Percentiles rank a stretch among this genome's conserved stretches.
phyloP scores from a whole-genome alignment of 192 early-diverging fungal genomes.

The Umbelopsis isabellina region DNA sequence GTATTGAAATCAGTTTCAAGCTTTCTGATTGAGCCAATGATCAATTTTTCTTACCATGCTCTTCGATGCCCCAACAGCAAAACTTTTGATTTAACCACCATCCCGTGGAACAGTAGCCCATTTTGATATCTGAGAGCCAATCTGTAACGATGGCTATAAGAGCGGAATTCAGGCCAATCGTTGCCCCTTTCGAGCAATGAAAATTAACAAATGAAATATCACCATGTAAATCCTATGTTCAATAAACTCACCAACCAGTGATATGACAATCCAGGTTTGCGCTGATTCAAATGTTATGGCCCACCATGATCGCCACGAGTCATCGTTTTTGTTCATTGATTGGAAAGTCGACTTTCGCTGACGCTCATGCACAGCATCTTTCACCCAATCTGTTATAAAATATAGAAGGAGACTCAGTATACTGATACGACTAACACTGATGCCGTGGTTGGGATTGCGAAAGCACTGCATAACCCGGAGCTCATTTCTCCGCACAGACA shows the following conservation, averaged over 20 bases:
- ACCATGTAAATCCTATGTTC: background rate
- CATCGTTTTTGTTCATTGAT: conserved; percentile 36
- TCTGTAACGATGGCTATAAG: conserved; percentile 89
- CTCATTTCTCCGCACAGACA: conserved; percentile 1
- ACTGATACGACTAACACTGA: background rate
- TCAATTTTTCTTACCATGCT: conserved; percentile 47
- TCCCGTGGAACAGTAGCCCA: conserved; percentile 78
- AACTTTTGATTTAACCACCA: conserved; percentile 95
- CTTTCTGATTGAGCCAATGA: background rate
- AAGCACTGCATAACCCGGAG: too few species aligned
- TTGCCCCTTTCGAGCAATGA: conserved; percentile 41
- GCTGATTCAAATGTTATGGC: conserved; percentile 66
- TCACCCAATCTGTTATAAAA: conserved; percentile 60
- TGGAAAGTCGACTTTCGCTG: conserved; percentile 50
- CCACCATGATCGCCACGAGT: conserved; percentile 55
- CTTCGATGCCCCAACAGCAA: conserved; percentile 85
- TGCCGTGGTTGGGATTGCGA: too few species aligned
- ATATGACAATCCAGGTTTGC: conserved; percentile 87
- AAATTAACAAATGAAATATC: background rate
- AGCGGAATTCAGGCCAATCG: conserved; percentile 84
- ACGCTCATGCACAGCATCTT: conserved; percentile 66
- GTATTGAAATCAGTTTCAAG: background rate
- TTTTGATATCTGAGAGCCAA: conserved; percentile 88
- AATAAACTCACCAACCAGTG: conserved; percentile 65
- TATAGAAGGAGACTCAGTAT: conserved; percentile 1